Evolutionary conservation across 2,329 filamentous ascomycete species (phyloP).

Genomic region (Diaporthe humulicola): DNA sequence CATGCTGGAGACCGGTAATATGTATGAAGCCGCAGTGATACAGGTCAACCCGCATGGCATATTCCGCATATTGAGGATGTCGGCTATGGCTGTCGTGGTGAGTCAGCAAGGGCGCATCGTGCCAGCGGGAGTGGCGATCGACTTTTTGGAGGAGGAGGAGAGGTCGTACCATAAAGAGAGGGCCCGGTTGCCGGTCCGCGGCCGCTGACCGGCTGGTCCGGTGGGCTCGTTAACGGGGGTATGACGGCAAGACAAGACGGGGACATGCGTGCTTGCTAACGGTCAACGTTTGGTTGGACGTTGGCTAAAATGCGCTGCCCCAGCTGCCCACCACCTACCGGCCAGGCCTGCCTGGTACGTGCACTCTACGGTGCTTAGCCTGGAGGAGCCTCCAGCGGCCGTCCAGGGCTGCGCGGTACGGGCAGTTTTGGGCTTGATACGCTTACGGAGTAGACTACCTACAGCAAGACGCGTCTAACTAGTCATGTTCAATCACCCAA

Average conservation of each 20-base stretch:
- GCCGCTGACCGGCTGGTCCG: constrained; percentile 9
- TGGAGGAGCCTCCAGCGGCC: not conserved
- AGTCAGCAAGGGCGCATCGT: constrained; percentile 27
- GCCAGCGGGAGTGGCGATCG: not conserved
- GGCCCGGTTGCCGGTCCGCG: constrained; percentile 4
- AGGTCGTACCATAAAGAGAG: not conserved
- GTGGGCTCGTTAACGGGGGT: not conserved
- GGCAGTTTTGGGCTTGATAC: not conserved
- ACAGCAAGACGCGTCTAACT: not conserved
- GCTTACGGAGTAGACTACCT: too few relatives aligned
- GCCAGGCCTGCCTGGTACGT: too few relatives aligned
- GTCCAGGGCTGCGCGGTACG: not conserved
- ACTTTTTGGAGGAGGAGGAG: not conserved
- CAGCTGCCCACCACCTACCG: constrained; percentile 1
- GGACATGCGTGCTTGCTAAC: not conserved
- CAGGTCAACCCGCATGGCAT: not conserved
- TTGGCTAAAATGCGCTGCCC: not conserved
- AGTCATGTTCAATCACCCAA: not conserved
- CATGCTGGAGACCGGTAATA: constrained; percentile 19
- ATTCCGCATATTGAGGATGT: not conserved
- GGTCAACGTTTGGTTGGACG: constrained; percentile 19
- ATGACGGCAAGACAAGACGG: not conserved
- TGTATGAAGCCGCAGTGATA: constrained; percentile 12
- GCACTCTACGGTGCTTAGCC: too few relatives aligned
- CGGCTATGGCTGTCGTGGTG: constrained; percentile 12